Conservation (phyloP, 176 grass and related monocot genomes). For the Cymbopogon citratus region DNA sequence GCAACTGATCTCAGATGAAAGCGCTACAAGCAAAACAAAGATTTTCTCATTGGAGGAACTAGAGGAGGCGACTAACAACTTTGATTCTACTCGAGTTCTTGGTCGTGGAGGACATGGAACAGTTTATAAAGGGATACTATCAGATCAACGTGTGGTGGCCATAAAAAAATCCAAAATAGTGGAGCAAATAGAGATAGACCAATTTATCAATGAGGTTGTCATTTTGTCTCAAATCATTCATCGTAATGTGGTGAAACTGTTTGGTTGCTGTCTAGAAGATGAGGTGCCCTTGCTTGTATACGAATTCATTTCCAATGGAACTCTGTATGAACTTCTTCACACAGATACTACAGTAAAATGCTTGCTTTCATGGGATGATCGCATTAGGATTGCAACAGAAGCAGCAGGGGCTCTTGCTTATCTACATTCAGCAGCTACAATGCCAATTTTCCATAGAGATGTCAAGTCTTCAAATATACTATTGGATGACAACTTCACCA, state of each 20-base stretch:
- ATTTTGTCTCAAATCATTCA: conserved; percentile 39
- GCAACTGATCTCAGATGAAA: conserved; percentile 29
- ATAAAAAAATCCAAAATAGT: conserved; percentile 51
- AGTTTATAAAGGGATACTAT: neutral
- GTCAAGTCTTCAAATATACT: conserved; percentile 29
- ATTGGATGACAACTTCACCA: too few species aligned
- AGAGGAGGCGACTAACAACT: conserved; percentile 44
- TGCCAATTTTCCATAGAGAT: conserved; percentile 50
- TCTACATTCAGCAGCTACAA: conserved; percentile 37
- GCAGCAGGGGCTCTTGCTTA: conserved; percentile 23
- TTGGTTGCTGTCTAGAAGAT: conserved; percentile 46
- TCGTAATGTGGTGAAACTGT: conserved; percentile 11
- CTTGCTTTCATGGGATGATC: conserved; percentile 30
- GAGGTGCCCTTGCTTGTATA: conserved; percentile 46
- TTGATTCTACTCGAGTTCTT: conserved; percentile 28
- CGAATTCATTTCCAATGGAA: conserved; percentile 59
- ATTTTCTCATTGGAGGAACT: conserved; percentile 45
- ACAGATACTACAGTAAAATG: neutral
- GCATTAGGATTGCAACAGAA: conserved; percentile 37
- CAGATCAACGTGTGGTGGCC: conserved; percentile 37
- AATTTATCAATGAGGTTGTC: conserved; percentile 53
- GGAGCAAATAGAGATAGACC: conserved; percentile 35
- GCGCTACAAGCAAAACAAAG: neutral
- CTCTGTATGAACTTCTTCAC: conserved; percentile 28
- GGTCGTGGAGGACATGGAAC: conserved; percentile 47